These are phyloP conservation scores for Cutaneotrichosporon arboriforme DNA, from an alignment of 1,284 basidiomycete genomes.

Conservation along the genomic window DNA sequence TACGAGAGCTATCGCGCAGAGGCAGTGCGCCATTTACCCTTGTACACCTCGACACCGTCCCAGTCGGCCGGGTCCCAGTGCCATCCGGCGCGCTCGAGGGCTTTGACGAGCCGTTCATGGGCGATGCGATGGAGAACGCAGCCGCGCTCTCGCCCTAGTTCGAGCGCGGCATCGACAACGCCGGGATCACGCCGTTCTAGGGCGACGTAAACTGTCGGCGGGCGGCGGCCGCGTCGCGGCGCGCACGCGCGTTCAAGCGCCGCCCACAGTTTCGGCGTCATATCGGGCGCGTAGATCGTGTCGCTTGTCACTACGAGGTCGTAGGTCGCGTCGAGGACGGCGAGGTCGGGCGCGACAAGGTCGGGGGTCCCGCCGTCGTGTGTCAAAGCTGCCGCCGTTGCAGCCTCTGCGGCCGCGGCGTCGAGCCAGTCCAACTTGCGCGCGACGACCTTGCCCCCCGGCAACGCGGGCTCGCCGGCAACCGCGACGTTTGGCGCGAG, in stretches of 20 bases:
- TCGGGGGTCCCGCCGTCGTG: neutral
- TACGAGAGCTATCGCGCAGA: too few relatives aligned
- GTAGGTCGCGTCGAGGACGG: constrained; percentile 34
- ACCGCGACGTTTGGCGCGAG: constrained; percentile 58
- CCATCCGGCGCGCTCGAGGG: constrained; percentile 56
- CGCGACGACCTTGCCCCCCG: constrained; percentile 50
- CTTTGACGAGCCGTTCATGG: constrained; percentile 58
- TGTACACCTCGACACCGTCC: constrained; percentile 46
- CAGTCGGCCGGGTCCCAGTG: constrained; percentile 40
- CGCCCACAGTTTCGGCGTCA: constrained; percentile 68
- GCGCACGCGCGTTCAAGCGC: constrained; percentile 40
- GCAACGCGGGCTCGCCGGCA: constrained; percentile 34
- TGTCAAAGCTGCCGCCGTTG: too few relatives aligned
- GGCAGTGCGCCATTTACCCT: constrained; percentile 26
- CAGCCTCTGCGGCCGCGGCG: neutral
- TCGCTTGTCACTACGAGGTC: constrained; percentile 80
- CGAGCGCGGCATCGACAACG: constrained; percentile 59
- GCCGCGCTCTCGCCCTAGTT: constrained; percentile 51
- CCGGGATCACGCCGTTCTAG: constrained; percentile 70
- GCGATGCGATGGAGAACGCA: constrained; percentile 60
- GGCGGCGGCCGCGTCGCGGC: neutral
- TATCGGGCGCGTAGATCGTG: constrained; percentile 65
- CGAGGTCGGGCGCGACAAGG: constrained; percentile 41
- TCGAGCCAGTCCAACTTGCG: constrained; percentile 57
- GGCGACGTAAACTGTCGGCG: constrained; percentile 59